Evolutionary conservation across 352 stramenopile genomes (phyloP), one percentile per base, ranked within the genome.

Genomic region (Pythium periplocum): DNA sequence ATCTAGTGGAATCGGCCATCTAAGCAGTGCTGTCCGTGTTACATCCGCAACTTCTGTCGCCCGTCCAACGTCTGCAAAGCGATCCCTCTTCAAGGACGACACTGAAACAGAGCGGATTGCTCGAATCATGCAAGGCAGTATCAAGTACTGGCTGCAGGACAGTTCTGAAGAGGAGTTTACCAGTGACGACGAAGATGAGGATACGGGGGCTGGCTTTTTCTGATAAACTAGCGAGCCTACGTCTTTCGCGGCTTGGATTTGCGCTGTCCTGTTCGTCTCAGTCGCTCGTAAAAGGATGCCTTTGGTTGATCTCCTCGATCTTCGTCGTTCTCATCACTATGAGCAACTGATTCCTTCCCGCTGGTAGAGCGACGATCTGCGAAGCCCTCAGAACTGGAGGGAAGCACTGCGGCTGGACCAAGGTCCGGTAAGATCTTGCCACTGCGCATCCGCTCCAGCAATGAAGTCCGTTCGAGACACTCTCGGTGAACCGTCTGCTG

Each of bases 401-500:
- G 17, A 26, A 26, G 17, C 17, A 26, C 17, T 17, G 55, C 32
- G 40, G 44, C 10, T 31, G 61, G 50, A 17, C 31, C 48, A 38
- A 76, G 53, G 38, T 90, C 82, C 17, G 78, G 83, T 12, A 88
- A 57, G 36, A 90, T 66, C 42, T 87, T 90, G 10, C 67, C 71
- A 39, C 74, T 78, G 40, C 78, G 68, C 66, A 93, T 84, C 55
- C 75, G 76, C 55, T 93, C 78, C 1, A 93, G 57, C 8, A 93
- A 54, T 17, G 80, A 87, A 4, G 81, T 93, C 10, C 83, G 72
- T 59, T 93, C 83, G 32, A 93, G 62, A 47, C 83, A 91, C 61
- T 93, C 83, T 5, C 79, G 74, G 63, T 93, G 81, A 53, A 93
- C 83, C 1, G 83, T 93, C 38, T 88, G 78, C 48, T 91, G 80